Conservation (phyloP, 495 filamentous ascomycete species). For the Monascus purpureus region DNA sequence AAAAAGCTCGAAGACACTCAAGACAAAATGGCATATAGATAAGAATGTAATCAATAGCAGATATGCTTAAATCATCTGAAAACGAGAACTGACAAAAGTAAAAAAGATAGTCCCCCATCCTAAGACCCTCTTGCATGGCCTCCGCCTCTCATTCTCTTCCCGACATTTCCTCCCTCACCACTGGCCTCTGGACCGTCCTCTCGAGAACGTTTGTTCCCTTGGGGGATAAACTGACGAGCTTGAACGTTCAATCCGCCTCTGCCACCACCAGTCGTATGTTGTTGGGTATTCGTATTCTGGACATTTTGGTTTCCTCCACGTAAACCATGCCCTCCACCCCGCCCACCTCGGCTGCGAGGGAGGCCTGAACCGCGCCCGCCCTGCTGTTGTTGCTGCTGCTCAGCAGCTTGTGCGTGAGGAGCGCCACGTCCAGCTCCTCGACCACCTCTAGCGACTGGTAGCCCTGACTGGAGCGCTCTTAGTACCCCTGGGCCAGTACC, state of each 20-base stretch:
- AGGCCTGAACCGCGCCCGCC: conserved; percentile 27
- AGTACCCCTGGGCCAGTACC: conserved; percentile 24
- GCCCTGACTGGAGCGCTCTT: conserved; percentile 31
- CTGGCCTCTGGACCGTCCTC: conserved; percentile 43
- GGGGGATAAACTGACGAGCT: conserved; percentile 47
- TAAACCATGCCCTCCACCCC: conserved; percentile 26
- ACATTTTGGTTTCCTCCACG: conserved; percentile 32
- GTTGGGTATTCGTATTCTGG: conserved; percentile 12
- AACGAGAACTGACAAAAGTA: conserved; percentile 5
- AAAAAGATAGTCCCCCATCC: too few species aligned
- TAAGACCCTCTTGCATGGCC: conserved; percentile 23
- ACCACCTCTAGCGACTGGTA: conserved; percentile 33
- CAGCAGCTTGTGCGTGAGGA: conserved; percentile 13
- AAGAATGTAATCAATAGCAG: too few species aligned
- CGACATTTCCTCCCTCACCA: conserved; percentile 20
- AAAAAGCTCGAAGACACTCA: conserved; percentile 3
- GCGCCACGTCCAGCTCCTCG: conserved; percentile 19
- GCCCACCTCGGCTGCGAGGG: conserved; percentile 30
- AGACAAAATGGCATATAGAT: conserved; percentile 7
- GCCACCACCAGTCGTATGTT: conserved; percentile 15
- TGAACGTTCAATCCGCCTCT: conserved; percentile 34
- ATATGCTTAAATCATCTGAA: conserved; percentile 5
- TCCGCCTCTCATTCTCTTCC: conserved; percentile 41
- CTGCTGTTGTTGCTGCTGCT: conserved; percentile 11
- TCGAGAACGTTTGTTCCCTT: conserved; percentile 49